A percentile compares a stretch with the other conserved stretches of the same genome.
Evolutionary conservation across 2,329 filamentous ascomycete species (phyloP).

Genomic region (Akanthomyces muscarius): DNA sequence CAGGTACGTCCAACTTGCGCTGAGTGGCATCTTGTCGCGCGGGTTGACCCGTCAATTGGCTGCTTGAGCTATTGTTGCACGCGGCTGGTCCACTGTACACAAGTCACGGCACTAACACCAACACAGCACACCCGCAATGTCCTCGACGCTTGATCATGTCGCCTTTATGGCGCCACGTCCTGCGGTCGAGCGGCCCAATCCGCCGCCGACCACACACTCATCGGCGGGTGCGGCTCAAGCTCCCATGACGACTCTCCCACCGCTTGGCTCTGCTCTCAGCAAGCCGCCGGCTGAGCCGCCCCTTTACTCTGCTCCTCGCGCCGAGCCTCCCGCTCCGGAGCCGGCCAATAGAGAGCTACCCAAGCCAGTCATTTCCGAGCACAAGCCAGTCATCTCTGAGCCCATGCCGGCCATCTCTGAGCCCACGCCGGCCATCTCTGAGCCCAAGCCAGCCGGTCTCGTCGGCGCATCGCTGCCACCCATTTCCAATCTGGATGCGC

Average conservation of each 20-base stretch:
- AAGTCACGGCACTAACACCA: background rate
- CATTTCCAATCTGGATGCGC: conserved; percentile 11
- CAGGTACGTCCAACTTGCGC: background rate
- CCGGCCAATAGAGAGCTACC: background rate
- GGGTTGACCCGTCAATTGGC: background rate
- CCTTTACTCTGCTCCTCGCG: background rate
- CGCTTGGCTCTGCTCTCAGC: background rate
- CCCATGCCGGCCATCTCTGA: no score
- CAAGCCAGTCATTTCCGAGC: background rate
- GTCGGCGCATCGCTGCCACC: background rate
- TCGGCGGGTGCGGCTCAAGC: background rate
- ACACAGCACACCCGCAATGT: background rate
- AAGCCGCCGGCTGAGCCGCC: background rate
- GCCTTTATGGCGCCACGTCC: conserved; percentile 3
- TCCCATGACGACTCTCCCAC: background rate
- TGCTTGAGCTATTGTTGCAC: background rate
- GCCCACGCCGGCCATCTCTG: no score
- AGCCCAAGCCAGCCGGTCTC: background rate
- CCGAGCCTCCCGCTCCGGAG: conserved; percentile 5
- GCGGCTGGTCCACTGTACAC: no score
- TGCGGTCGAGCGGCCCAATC: background rate
- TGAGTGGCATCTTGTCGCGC: background rate
- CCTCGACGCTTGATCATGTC: conserved; percentile 8
- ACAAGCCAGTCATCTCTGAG: background rate
- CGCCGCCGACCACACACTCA: background rate